These are phyloP conservation scores for Tricholoma flavovirens DNA, from an alignment of 768 basidiomycete genomes.

Conservation along the genomic window DNA sequence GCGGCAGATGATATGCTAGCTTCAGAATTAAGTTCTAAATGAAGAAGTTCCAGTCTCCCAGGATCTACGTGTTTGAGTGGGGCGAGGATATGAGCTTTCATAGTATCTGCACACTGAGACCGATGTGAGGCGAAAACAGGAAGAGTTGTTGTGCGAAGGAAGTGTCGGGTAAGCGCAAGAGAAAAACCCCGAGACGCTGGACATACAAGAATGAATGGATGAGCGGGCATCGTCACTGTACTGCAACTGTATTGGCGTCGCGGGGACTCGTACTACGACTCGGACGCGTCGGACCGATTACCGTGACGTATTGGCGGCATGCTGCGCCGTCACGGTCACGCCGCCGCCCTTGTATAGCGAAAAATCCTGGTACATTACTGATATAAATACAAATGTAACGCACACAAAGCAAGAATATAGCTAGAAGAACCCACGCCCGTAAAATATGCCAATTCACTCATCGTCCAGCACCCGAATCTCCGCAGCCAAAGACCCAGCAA, in stretches of 20 bases:
- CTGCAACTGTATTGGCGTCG: too few relatives aligned
- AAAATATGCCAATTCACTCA: conserved; percentile 7
- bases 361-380: conserved; percentile 2
- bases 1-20: conserved; percentile 45
- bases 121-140: conserved; percentile 57
- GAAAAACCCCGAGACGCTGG: conserved; percentile 56
- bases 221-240: conserved; percentile 19
- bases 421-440: neutral
- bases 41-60: conserved; percentile 39
- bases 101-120: conserved; percentile 24
- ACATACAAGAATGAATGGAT: conserved; percentile 46
- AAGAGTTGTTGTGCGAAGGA: conserved; percentile 41
- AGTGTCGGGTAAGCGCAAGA: conserved; percentile 48
- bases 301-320: too few relatives aligned
- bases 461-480: conserved; percentile 31
- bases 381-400: conserved; percentile 3
- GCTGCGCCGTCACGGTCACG: too few relatives aligned
- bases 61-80: conserved; percentile 38
- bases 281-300: conserved; percentile 6
- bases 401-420: conserved; percentile 1
- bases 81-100: conserved; percentile 37
- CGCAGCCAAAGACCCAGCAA: conserved; percentile 22
- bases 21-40: conserved; percentile 48
- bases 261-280: too few relatives aligned
- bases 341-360: neutral